phyloP scores from a whole-genome alignment of 129 eudicot genomes.

The carrot (Daucus carota) region DH1_v3.0 NC_030386.2:4357001-4357500 shows the following conservation, averaged over 20 bases:
- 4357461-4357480: not conserved
- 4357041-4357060: not conserved
- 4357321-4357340: not conserved
- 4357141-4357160: not conserved
- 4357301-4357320: not conserved
- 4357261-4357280: not conserved
- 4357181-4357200: constrained; percentile 1
- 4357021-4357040: not conserved
- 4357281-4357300: not conserved
- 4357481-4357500: not conserved
- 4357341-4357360: not conserved
- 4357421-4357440: not conserved
- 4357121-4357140: not conserved
- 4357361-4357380: not conserved
- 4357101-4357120: not conserved
- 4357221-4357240: not conserved
- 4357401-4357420: not conserved
- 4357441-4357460: not conserved
- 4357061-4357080: not conserved
- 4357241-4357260: not conserved
- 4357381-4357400: not conserved
- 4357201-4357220: not conserved
- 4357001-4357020: not conserved
- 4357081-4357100: not conserved
- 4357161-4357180: constrained; percentile 2